These are phyloP conservation scores for Hymenoscyphus salicellus DNA, from an alignment of 2,329 filamentous ascomycete species.

Conservation along the genomic window DNA sequence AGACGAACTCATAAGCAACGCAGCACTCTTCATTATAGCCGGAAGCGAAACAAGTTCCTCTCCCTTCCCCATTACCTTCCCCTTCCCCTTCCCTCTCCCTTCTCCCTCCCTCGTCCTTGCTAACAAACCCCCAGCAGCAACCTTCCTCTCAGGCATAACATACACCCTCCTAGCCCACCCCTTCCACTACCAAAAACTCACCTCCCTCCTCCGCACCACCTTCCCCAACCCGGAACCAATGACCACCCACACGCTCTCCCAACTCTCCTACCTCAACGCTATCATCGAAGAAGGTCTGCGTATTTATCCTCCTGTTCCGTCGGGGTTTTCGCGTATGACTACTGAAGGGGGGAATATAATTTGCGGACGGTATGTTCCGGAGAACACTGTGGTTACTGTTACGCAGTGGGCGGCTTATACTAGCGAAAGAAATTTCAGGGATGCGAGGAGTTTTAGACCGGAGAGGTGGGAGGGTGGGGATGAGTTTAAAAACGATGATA, in stretches of 20 bases:
- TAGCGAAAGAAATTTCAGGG: constrained; percentile 7
- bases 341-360: not conserved
- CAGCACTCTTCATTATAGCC: constrained; percentile 18
- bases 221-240: constrained; percentile 9
- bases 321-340: constrained; percentile 9
- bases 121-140: not conserved
- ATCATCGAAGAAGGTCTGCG: constrained; percentile 34
- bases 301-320: constrained; percentile 7
- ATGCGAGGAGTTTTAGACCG: constrained; percentile 11
- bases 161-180: constrained; percentile 6
- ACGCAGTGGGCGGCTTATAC: not conserved
- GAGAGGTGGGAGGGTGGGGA: constrained; percentile 35
- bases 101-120: not conserved
- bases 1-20: constrained; percentile 14
- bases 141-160: not conserved
- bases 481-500: constrained; percentile 8
- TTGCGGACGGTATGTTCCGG: constrained; percentile 1
- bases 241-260: not conserved
- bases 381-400: not conserved
- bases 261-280: constrained; percentile 34
- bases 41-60: constrained; percentile 35
- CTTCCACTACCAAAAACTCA: constrained; percentile 1
- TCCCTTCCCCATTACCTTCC: too few species aligned
- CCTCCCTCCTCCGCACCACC: constrained; percentile 7
- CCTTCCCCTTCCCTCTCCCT: not conserved